These are phyloP conservation scores for Microdochium trichocladiopsis DNA, from an alignment of 2,329 filamentous ascomycete species.

Conservation along the genomic window DNA sequence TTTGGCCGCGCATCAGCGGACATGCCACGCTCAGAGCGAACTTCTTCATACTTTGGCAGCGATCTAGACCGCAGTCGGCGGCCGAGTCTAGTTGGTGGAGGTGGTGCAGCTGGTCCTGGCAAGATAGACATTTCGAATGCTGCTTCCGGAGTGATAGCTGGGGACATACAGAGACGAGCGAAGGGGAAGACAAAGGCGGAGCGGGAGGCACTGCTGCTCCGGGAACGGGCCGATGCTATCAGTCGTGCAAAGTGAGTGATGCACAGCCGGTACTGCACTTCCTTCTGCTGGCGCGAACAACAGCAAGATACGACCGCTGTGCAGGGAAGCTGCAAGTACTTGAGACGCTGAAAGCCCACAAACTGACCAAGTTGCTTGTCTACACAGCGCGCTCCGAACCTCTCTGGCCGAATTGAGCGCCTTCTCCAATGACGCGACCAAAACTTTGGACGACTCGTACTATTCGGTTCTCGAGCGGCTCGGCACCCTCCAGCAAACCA, in stretches of 20 bases:
- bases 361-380: conserved; percentile 11
- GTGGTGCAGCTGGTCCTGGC: not conserved
- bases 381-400: conserved; percentile 40
- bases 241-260: not conserved
- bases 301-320: no score
- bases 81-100: not conserved
- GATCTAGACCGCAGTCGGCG: not conserved
- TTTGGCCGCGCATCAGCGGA: not conserved
- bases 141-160: not conserved
- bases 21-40: not conserved
- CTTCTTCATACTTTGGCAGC: not conserved
- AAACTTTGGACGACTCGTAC: conserved; percentile 66
- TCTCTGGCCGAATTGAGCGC: conserved; percentile 47
- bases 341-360: not conserved
- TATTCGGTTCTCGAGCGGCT: conserved; percentile 66
- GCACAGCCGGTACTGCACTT: no score
- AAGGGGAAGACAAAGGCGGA: not conserved
- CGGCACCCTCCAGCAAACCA: conserved; percentile 54
- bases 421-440: conserved; percentile 55
- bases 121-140: no score
- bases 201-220: not conserved
- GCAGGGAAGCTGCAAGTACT: no score
- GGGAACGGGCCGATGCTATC: not conserved
- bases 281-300: no score
- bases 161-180: not conserved